Evolutionary conservation across 108 stramenopile genomes (phyloP).

Genomic region (Nannochloropsis oceanica): DNA sequence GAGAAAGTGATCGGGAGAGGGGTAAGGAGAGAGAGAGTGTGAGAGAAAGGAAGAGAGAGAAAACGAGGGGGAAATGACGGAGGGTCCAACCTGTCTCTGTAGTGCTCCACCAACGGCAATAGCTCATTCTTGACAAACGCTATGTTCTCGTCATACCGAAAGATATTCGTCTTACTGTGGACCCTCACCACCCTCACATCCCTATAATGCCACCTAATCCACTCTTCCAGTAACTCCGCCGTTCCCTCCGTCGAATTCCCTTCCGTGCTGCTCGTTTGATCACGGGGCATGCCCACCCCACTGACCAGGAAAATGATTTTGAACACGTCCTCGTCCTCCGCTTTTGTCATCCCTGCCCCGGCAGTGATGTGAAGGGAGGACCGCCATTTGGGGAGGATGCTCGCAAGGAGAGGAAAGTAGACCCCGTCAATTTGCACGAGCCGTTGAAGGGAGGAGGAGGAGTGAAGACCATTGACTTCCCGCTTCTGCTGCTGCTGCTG

Average conservation of each 20-base stretch:
- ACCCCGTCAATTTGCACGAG: conserved; percentile 31
- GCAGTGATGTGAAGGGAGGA: background rate
- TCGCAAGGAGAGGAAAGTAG: conserved; percentile 73
- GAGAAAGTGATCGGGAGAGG: too few species aligned
- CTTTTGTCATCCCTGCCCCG: background rate
- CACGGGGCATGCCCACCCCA: conserved; percentile 73
- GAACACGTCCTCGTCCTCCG: conserved; percentile 27
- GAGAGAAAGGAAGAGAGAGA: too few species aligned
- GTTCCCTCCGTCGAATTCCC: conserved; percentile 71
- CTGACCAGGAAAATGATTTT: conserved; percentile 65
- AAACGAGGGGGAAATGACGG: background rate
- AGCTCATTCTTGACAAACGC: conserved; percentile 73
- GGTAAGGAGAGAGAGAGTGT: too few species aligned
- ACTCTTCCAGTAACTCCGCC: conserved; percentile 62
- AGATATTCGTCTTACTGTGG: conserved; percentile 72
- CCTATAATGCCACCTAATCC: conserved; percentile 48
- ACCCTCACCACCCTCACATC: conserved; percentile 46
- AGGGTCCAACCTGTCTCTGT: conserved; percentile 41
- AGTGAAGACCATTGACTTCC: background rate
- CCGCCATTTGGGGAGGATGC: conserved; percentile 61
- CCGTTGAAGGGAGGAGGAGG: background rate
- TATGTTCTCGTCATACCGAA: conserved; percentile 92
- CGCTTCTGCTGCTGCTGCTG: background rate
- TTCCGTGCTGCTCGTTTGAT: conserved; percentile 56
- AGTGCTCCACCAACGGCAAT: conserved; percentile 60